Base-by-base conservation (phyloP, 495 filamentous ascomycete species). In the Penicillium bovifimosum region DNA sequence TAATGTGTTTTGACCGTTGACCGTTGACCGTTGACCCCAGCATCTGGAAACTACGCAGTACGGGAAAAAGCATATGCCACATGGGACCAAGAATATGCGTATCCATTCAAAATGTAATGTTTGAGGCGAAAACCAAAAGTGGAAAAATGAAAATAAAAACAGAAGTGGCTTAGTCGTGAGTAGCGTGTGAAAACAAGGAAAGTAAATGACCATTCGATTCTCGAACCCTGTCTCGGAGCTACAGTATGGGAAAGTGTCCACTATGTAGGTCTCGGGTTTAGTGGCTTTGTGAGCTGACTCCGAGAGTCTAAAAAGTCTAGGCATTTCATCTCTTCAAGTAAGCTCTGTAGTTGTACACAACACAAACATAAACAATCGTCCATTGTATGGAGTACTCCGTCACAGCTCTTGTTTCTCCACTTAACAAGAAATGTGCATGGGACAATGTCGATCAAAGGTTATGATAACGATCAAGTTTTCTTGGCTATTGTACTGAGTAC, bases 111-210 rank as follows among this genome's bases (percentile, higher is more conserved):
- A 2, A 24, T 24, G 20, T 4, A 24, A 24, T 20, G 17, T 18
- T 39, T 6, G 17, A 39, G 17, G 9, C 36, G 34, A 36, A 36
- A 36, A 36, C 3, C 34, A 16, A 35, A 17, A 24, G 34, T 36
- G 2, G 9, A 36, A 36, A 16, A n/a, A 16, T 0, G 9, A 32
- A 35, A 24, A 24, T 24, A 24, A 24, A 24, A 24, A 24, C 20
- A 24, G n/a, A 24, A 24, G 20, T 24, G 20, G 20, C 20, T 24
- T 24, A 24, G 18, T 1, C 9, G 6, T 33, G 29, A 11, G 17
- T 46, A 33, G 43, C 43, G 16, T 20, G 50, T 11, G 24, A 59
- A 60, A 63, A 60, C 54, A 63, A 53, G 60, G 31, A 60, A 47
- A 33, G 55, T 55, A 58, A 53, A 16, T 31, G 29, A 9, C 16